Conservation (phyloP, 192 early-diverging fungal species). For the Coemansia aciculifera region DNA sequence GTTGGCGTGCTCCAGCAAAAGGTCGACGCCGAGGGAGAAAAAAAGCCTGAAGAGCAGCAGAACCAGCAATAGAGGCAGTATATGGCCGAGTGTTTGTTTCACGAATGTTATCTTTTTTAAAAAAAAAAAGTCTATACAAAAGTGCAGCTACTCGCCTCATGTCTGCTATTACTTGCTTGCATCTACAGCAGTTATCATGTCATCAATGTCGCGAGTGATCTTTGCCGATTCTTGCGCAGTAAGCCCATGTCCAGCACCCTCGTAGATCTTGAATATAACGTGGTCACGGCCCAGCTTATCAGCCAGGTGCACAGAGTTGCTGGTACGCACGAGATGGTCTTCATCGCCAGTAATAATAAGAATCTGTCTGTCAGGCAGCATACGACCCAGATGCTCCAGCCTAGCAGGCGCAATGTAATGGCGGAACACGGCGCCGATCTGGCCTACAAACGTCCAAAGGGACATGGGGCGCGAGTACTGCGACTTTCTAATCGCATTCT, state of each 20-base stretch:
- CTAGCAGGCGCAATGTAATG: constrained; percentile 46
- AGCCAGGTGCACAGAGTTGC: constrained; percentile 43
- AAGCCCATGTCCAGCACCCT: constrained; percentile 43
- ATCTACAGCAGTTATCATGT: constrained; percentile 28
- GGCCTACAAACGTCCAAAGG: constrained; percentile 34
- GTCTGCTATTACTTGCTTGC: not conserved
- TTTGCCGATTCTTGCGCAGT: constrained; percentile 29
- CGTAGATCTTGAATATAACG: constrained; percentile 35
- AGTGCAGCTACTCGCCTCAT: not conserved
- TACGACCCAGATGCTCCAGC: constrained; percentile 26
- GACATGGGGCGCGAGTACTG: constrained; percentile 48
- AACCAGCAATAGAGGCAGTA: not conserved
- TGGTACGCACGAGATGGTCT: constrained; percentile 44
- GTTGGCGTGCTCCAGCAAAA: constrained; percentile 45
- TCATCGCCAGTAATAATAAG: constrained; percentile 46
- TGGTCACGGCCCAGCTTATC: constrained; percentile 45
- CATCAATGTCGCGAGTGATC: constrained; percentile 26
- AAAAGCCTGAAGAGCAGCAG: constrained; percentile 3
- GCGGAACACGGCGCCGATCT: constrained; percentile 44
- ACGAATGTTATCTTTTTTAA: not conserved
- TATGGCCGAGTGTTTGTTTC: not conserved
- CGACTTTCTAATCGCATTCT: constrained; percentile 30
- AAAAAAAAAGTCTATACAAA: not conserved
- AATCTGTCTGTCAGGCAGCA: constrained; percentile 43
- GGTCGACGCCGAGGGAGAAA: constrained; percentile 23